Conservation (phyloP, 169 alveolate species). For the Cryptosporidium sp. region DNA sequence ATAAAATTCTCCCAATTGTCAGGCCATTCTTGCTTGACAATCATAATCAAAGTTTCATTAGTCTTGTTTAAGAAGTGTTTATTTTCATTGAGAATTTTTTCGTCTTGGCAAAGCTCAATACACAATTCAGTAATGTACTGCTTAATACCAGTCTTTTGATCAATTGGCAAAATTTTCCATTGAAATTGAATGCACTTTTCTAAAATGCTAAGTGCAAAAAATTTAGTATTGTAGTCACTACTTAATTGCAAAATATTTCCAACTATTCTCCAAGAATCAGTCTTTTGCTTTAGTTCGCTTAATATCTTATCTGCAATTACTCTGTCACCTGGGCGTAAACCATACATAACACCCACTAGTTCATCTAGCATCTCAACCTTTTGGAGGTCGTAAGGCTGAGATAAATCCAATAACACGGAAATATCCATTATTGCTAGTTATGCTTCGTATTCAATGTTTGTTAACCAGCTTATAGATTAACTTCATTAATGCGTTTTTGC, state of each 20-base stretch:
- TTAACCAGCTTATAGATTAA: not conserved
- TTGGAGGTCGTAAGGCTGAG: conserved; percentile 86
- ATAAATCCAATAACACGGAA: conserved; percentile 84
- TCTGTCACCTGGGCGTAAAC: conserved; percentile 82
- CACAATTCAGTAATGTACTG: conserved; percentile 86
- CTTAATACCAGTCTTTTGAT: conserved; percentile 87
- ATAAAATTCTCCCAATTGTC: conserved; percentile 98
- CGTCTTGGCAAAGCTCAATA: conserved; percentile 80
- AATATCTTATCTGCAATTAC: conserved; percentile 89
- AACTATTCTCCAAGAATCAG: conserved; percentile 92
- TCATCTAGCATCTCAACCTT: conserved; percentile 87
- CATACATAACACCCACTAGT: conserved; percentile 90
- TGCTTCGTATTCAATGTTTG: not conserved
- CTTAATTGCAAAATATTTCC: conserved; percentile 88
- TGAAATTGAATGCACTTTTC: conserved; percentile 88
- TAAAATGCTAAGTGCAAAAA: conserved; percentile 88
- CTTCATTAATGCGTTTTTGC: not conserved
- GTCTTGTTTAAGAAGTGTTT: conserved; percentile 88
- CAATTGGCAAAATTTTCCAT: conserved; percentile 89
- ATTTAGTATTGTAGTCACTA: conserved; percentile 86
- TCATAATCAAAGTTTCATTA: conserved; percentile 87
- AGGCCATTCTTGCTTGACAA: conserved; percentile 98
- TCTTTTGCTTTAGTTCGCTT: conserved; percentile 87
- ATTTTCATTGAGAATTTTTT: conserved; percentile 82
- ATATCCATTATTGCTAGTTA: conserved; percentile 39